phyloP scores from a whole-genome alignment of 2,329 filamentous ascomycete genomes.

The Tolypocladium nubicola region DNA sequence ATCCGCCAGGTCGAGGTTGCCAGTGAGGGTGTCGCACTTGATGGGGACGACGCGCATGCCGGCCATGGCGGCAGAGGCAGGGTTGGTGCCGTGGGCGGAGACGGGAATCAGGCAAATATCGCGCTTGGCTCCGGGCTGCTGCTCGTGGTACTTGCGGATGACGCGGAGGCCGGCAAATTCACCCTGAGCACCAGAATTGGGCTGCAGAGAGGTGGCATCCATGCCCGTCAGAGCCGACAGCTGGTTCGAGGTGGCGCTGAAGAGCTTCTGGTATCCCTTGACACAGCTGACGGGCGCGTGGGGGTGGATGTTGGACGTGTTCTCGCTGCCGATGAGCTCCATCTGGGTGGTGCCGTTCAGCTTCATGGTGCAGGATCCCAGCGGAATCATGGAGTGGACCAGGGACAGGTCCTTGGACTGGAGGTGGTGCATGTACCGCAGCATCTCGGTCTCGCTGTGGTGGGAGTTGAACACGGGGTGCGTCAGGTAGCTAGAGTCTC shows the following conservation, averaged over 20 bases:
- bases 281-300: constrained; percentile 56
- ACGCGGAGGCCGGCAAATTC: constrained; percentile 86
- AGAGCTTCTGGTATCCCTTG: constrained; percentile 59
- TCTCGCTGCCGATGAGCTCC: constrained; percentile 69
- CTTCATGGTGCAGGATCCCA: constrained; percentile 98
- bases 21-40: constrained; percentile 79
- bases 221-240: constrained; percentile 80
- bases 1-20: constrained; percentile 81
- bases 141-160: constrained; percentile 75
- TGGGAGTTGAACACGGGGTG: constrained; percentile 93
- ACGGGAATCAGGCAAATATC: constrained; percentile 93
- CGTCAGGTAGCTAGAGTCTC: constrained; percentile 67
- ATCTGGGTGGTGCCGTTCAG: constrained; percentile 91
- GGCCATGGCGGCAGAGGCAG: constrained; percentile 88
- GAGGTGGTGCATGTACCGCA: constrained; percentile 87
- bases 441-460: constrained; percentile 87
- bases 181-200: constrained; percentile 92
- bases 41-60: constrained; percentile 89
- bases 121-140: constrained; percentile 56
- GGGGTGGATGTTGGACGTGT: constrained; percentile 73
- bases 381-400: constrained; percentile 93
- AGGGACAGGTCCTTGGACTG: constrained; percentile 91
- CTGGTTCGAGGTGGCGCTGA: constrained; percentile 63
- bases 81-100: constrained; percentile 92
- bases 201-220: constrained; percentile 80